Base-by-base conservation (phyloP, 495 filamentous ascomycete genomes). In the Cercophora newfieldiana region DNA sequence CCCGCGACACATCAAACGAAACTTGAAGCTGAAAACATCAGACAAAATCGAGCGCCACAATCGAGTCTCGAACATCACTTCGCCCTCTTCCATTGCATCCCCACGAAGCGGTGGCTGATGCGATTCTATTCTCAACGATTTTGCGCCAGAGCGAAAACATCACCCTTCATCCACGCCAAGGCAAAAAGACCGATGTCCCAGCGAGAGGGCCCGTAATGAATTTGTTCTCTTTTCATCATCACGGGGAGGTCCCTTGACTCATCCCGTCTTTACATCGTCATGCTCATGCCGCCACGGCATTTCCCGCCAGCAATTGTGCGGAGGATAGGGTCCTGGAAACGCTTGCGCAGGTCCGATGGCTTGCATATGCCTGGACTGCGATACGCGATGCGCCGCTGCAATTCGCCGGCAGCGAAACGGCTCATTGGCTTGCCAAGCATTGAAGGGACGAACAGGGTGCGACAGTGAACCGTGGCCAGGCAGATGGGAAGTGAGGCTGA, bases 331-430 rank as follows among this genome's bases (percentile, higher is more conserved):
- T 44, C 30, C 19, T 21, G 18, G 19, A 2, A n/a, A n/a, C 22
- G 16, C 54, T n/a, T 31, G 19, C 0, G 21, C 57, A 48, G 22
- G 29, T 31, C 59, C 59, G 59, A 61, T 49, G 59, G 47, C 47
- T 61, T 61, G 59, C 59, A 61, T 48, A 24, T 60, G 18, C 14
- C 33, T 28, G 24, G 30, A 33, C 12, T n/a, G 18, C 31, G 10
- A 21, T 24, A 21, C 21, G 31, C 59, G 7, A 49, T 47, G 54
- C 24, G 26, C 7, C 3, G 22, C 22, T 57, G 54, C 54, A 30
- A 57, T 31, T 57, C 26, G 54, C 54, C 54, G 50, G 24, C 19
- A 26, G 21, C 19, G 21, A 53, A 53, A 22, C 50, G 24, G 50
- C 50, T 19, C 10, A 26, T 53, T 53, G 50, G 50, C 25, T 53